Base-by-base conservation (phyloP, 495 filamentous ascomycete genomes). In the Neurospora terricola region DNA sequence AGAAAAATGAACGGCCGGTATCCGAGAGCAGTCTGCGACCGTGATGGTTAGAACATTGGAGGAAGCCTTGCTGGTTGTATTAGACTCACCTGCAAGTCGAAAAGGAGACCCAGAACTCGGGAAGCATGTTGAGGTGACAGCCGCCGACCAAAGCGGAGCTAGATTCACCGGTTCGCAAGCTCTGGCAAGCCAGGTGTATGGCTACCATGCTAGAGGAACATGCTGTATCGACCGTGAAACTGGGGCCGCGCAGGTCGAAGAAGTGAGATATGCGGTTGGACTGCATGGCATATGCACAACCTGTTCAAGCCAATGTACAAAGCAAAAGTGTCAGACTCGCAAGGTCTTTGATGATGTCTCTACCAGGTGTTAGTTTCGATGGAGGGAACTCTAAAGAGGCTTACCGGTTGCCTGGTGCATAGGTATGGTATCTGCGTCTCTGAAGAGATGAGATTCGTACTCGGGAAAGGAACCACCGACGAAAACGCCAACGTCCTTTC, bases 401-500 rank as follows among this genome's bases (percentile, higher is more conserved):
- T 80, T 70, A 82, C 83, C 83, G 40, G 83, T 85, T 16, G 83
- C 83, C 72, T 85, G 83, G 70, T 84, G 83, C 82, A 84, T 85
- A 37, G 83, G 83, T 72, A 84, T 84, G 14, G 81, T 85, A 62
- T 94, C 93, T 59, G 93, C 88, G 74, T 96, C 92, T 77, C 94
- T 76, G 86, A 77, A 91, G 83, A 92, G 77, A 90, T 94, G 90
- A 48, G 94, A 92, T 82, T 91, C 88, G 80, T 93, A 96, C 75
- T 97, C 93, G 43, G 93, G 91, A 78, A 92, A 93, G 3, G 92
- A 93, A 77, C 93, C 92, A 43, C 93, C 93, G 75, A 94, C 91
- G 81, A 94, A 97, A 16, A 93, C 92, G 23, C 93, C 93, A 43
- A 95, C 89, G 8, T 93, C 86, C 80, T 93, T 88, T 21, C 92